phyloP scores from a whole-genome alignment of 2,329 filamentous ascomycete species.

The Bimuria novae-zelandiae region DNA sequence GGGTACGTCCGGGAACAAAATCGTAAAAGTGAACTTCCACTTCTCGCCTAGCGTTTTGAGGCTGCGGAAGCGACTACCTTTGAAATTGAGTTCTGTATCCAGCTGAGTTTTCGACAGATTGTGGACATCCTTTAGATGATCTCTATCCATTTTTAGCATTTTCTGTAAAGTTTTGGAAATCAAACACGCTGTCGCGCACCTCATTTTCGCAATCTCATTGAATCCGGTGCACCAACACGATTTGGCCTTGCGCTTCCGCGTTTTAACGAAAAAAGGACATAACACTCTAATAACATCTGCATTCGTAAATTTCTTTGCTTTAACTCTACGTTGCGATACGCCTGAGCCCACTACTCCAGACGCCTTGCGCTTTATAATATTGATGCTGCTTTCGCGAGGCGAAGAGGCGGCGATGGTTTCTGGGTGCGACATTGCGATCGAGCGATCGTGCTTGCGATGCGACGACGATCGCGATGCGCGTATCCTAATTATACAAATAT shows the following conservation, averaged over 20 bases:
- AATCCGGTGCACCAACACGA: background rate
- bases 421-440: too few relatives aligned
- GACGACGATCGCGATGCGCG: too few relatives aligned
- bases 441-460: too few relatives aligned
- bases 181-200: background rate
- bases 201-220: slow-evolving; percentile 1
- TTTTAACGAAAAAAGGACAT: background rate
- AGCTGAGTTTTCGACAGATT: background rate
- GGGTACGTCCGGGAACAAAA: background rate
- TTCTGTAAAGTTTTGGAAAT: background rate
- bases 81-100: background rate
- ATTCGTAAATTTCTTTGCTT: background rate
- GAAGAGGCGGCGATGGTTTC: too few relatives aligned
- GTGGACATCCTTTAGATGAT: slow-evolving; percentile 1
- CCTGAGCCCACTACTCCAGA: background rate
- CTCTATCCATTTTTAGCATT: background rate
- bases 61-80: background rate
- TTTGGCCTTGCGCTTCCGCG: background rate
- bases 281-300: background rate
- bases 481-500: too few relatives aligned
- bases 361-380: background rate
- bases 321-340: background rate
- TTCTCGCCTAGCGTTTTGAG: background rate
- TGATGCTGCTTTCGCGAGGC: background rate
- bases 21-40: background rate